Conservation (phyloP, 1,284 basidiomycete genomes). For the Singerocomus inundabilis region DNA sequence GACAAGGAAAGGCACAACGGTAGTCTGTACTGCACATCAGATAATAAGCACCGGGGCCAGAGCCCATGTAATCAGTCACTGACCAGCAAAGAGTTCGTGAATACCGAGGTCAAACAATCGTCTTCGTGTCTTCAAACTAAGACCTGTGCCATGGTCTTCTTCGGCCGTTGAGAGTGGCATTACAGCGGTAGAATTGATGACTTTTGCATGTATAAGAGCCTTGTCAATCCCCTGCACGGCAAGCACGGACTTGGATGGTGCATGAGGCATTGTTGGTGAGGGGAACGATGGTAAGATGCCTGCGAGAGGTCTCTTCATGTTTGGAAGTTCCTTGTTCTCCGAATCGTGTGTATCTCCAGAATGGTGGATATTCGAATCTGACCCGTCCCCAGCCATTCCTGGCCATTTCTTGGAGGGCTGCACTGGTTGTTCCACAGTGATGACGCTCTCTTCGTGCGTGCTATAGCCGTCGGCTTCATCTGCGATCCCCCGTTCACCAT, state of each 20-base stretch:
- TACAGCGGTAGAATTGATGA: slow-evolving; percentile 60
- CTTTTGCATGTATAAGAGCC: slow-evolving; percentile 68
- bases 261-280: slow-evolving; percentile 63
- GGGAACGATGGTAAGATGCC: slow-evolving; percentile 67
- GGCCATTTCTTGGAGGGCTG: slow-evolving; percentile 20
- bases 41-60: slow-evolving; percentile 5
- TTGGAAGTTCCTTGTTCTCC: neutral
- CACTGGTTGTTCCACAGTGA: neutral
- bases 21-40: slow-evolving; percentile 69
- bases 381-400: slow-evolving; percentile 8
- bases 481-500: neutral
- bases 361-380: neutral
- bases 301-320: slow-evolving; percentile 1
- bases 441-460: neutral
- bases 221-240: slow-evolving; percentile 77
- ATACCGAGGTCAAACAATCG: slow-evolving; percentile 76
- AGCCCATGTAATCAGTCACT: slow-evolving; percentile 25
- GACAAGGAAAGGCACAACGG: slow-evolving; percentile 77
- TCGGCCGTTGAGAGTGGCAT: slow-evolving; percentile 47
- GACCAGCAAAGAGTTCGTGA: slow-evolving; percentile 83
- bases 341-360: neutral
- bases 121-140: slow-evolving; percentile 62
- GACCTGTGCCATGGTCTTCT: slow-evolving; percentile 43
- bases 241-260: slow-evolving; percentile 54
- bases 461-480: neutral